These are phyloP conservation scores for Lentinula lateritia DNA, from an alignment of 768 basidiomycete species.

Conservation along the genomic window DNA sequence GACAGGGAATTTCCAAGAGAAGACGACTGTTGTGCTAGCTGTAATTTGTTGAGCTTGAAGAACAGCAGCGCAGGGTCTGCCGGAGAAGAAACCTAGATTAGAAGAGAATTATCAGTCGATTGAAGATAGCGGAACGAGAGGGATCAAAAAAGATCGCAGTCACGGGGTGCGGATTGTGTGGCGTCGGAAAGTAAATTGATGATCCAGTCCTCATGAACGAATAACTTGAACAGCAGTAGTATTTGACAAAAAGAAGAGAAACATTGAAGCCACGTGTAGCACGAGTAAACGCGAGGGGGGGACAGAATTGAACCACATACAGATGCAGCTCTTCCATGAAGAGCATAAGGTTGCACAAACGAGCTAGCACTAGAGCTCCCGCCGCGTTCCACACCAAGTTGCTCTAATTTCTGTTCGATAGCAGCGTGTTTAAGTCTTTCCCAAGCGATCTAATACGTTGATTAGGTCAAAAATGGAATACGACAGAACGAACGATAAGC, in stretches of 20 bases:
- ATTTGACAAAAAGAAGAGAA: neutral
- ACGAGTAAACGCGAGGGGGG: neutral
- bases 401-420: slow-evolving; percentile 80
- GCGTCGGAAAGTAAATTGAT: neutral
- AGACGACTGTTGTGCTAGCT: slow-evolving; percentile 55
- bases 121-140: neutral
- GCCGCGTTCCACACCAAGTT: slow-evolving; percentile 71
- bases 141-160: neutral
- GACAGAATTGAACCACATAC: slow-evolving; percentile 39
- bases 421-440: slow-evolving; percentile 61
- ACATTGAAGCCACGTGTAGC: slow-evolving; percentile 16
- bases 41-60: slow-evolving; percentile 81
- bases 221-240: neutral
- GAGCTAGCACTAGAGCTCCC: slow-evolving; percentile 32
- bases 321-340: slow-evolving; percentile 76
- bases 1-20: slow-evolving; percentile 48
- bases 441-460: slow-evolving; percentile 57
- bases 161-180: neutral
- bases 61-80: slow-evolving; percentile 78
- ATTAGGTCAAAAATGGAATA: neutral
- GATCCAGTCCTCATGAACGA: neutral
- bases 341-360: slow-evolving; percentile 35
- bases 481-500: slow-evolving; percentile 11
- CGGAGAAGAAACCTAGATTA: slow-evolving; percentile 76
- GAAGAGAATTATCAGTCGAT: slow-evolving; percentile 8